phyloP scores from a whole-genome alignment of 352 stramenopile species.

The Globisporangium ultimum region DNA sequence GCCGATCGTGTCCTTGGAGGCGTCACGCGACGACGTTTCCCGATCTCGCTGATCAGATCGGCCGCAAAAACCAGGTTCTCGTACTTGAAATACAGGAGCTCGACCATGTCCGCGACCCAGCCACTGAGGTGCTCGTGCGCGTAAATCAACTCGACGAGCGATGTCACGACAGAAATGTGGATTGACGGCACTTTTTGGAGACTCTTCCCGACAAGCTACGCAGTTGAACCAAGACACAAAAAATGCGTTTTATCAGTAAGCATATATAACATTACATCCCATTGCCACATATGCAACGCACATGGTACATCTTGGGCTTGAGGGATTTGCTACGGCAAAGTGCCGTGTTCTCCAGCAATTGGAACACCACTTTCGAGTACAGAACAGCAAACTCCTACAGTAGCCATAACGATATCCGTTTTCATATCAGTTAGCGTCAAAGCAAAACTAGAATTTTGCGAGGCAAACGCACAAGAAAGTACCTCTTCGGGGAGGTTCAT shows the following conservation, averaged over 20 bases:
- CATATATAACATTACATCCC: neutral
- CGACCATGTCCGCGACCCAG: slow-evolving; percentile 55
- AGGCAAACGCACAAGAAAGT: slow-evolving; percentile 1
- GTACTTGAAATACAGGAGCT: slow-evolving; percentile 60
- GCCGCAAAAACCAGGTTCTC: slow-evolving; percentile 58
- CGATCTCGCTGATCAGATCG: slow-evolving; percentile 75
- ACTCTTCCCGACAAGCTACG: slow-evolving; percentile 55
- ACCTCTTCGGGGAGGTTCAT: slow-evolving; percentile 82
- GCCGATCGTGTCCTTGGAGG: slow-evolving; percentile 66
- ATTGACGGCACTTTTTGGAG: slow-evolving; percentile 61
- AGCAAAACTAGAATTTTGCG: neutral
- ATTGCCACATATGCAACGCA: slow-evolving; percentile 13
- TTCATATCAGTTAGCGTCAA: neutral
- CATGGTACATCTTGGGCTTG: slow-evolving; percentile 66
- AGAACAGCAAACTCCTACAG: slow-evolving; percentile 67
- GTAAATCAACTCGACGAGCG: slow-evolving; percentile 71
- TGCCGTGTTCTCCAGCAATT: slow-evolving; percentile 59
- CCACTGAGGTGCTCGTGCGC: slow-evolving; percentile 65
- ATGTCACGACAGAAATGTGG: slow-evolving; percentile 65
- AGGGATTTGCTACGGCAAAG: slow-evolving; percentile 60
- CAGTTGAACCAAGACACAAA: neutral
- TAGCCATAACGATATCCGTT: neutral
- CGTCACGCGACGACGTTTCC: slow-evolving; percentile 61
- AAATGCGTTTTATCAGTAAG: neutral
- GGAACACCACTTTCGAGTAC: slow-evolving; percentile 68